Base-by-base conservation (phyloP, 306 rosid genomes). In the Chamaecrista fasciculata region DNA sequence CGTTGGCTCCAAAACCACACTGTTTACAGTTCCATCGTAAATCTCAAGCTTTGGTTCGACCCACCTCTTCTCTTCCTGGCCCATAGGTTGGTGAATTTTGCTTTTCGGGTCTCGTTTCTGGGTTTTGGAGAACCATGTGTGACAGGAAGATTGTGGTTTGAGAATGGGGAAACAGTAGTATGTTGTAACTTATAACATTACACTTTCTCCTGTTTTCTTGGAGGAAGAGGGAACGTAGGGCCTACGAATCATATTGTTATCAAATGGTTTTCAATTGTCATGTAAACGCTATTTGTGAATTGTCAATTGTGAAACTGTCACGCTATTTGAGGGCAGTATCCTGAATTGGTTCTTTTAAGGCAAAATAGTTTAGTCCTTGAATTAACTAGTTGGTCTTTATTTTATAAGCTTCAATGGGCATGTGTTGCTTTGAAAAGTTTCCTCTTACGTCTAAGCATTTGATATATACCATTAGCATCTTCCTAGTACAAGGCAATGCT, bases 1-100 rank as follows among this genome's bases (percentile, higher is more conserved):
- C 5, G 46, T 53, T 76, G 26, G 51, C 31, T 11, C 48, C 28
- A 2, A 9, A 74, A 57, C 51, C 63, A 36, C 76, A 3, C 72
- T 71, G 58, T 75, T 71, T 75, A 43, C 18, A 25, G 4, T 66
- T 79, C 47, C 26, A 43, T 51, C 26, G 71, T 46, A 44, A 70
- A 3, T 75, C 23, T 63, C 73, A 20, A 48, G 7, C 44, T 74
- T 44, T 63, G 33, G 47, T 44, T 46, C 44, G 59, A 66, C 65
- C 59, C 65, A 46, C 8, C 29, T 47, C 48, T 25, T 55, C 56
- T 47, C 46, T 6, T 25, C 46, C 9, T 25, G 29, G 2, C 37
- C 20, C 39, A 28, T 25, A 26, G 77, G 77, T 71, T 46, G 70
- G 78, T 76, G 21, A 80, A 34, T 60, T 75, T 60, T 26, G n/a